These are phyloP conservation scores for Stephania yunnanensis DNA, from an alignment of 164 flowering plant species.

Conservation along the genomic window DNA sequence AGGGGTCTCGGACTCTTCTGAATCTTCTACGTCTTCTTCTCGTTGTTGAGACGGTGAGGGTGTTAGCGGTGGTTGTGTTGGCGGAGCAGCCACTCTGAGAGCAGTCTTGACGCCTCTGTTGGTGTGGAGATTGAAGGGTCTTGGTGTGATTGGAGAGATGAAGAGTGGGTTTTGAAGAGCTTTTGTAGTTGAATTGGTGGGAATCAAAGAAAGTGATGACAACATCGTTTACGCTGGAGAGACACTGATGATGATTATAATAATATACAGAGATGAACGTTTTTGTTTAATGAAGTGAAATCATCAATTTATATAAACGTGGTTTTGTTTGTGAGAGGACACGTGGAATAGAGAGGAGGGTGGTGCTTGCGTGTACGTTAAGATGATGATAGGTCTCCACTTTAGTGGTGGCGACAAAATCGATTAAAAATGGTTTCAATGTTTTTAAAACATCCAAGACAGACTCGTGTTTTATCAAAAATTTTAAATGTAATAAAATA, in stretches of 20 bases:
- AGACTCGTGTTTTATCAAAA: too few species aligned
- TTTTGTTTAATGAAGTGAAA: not conserved
- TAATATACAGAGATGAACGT: not conserved
- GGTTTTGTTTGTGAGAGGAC: not conserved
- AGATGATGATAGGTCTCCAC: not conserved
- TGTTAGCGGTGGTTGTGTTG: constrained; percentile 23
- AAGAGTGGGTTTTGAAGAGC: constrained; percentile 1
- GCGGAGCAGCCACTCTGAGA: constrained; percentile 51
- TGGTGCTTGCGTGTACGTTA: not conserved
- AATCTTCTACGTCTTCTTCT: constrained; percentile 19
- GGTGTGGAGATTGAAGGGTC: constrained; percentile 8
- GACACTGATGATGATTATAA: not conserved
- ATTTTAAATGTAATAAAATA: too few species aligned
- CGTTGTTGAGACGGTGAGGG: not conserved
- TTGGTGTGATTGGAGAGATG: constrained; percentile 13
- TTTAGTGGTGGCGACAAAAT: too few species aligned
- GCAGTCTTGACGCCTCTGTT: constrained; percentile 16
- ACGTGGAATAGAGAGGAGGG: not conserved
- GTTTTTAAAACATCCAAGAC: too few species aligned
- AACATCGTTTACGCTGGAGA: constrained; percentile 9
- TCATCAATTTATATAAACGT: too few species aligned
- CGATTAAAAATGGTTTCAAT: too few species aligned
- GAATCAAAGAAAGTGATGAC: not conserved
- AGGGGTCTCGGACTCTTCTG: constrained; percentile 26
- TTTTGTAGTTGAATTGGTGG: not conserved